Base-by-base conservation (phyloP, 805 yeast genomes). In the Lipomyces yamadae region DNA sequence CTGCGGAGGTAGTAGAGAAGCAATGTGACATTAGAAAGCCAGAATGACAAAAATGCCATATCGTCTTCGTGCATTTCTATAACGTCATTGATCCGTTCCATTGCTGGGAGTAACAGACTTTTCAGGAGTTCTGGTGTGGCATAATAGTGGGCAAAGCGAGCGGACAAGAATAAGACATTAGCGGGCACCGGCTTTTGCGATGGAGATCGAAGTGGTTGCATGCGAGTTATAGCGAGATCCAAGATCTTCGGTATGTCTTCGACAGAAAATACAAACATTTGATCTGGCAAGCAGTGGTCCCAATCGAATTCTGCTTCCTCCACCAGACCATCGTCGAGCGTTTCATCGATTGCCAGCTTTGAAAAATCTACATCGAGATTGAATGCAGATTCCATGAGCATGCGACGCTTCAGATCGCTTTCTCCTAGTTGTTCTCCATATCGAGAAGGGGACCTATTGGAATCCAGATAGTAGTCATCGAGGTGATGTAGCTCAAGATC, bases 11-110 rank as follows among this genome's bases (percentile, higher is more conserved):
- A 94, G 76, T 89, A 94, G 73, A 89, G 88, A 60, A 94, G 78
- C 71, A 90, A 87, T 66, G 90, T 90, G 56, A 90, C 76, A 33
- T 90, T 88, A 3, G 97, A 87, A 48, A 95, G 83, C 98, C 98
- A 95, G 76, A 92, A 94, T 60, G 96, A 88, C 68, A 78, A 59
- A 62, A 72, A 77, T n/a, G 81, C 79, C 66, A 81, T 73, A 63
- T 81, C 83, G 18, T 75, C 74, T 29, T 69, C 71, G 58, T 76
- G 76, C n/a, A 73, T 73, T 52, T 74, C 73, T n/a, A 76, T 73
- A 2, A 71, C 74, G 6, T 75, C 70, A 50, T 73, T 68, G 57
- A 81, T 77, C 7, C 81, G 76, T 50, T 64, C 68, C 7, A 69
- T 52, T 6, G 77, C 72, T 11, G 75, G 68, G 2, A 73, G 71